Evolutionary conservation across 2,329 filamentous ascomycete species (phyloP), one percentile per base, ranked within the genome.

Genomic region (Neurospora sp.): DNA sequence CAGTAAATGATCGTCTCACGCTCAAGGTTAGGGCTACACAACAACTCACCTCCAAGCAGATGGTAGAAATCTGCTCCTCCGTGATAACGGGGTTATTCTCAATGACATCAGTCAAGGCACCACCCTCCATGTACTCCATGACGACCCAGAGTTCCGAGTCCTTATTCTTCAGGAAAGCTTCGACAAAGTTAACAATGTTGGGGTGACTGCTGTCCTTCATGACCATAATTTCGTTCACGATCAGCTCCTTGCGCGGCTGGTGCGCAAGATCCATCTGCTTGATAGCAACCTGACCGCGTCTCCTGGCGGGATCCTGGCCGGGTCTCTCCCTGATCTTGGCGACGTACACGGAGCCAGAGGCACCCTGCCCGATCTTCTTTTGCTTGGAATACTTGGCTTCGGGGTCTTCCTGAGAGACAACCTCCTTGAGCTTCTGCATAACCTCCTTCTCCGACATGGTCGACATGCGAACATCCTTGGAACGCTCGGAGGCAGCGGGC

Each of bases 71-170:
- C 80, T 99, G 96, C 78, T 97, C 93, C 80, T 99, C 96, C 5
- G 91, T 93, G 76, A 99, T 97, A 70, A 90, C 89, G 2, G 91
- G 88, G 81, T 98, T 99, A 83, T 98, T 97, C 81, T 99, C 96
- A 81, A 99, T 99, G 71, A 99, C 93, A 84, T 99, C 96, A 1
- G 96, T 99, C 80, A 99, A 83, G 72, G 96, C 92, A 82, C 96
- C 96, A 76, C 96, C 96, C 82, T 99, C 96, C 96, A 99, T 99
- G 77, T 94, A 99, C 83, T 99, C 96, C 96, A 99, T 97, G 68
- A 99, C 95, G 11, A 99, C 93, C 96, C 96, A 99, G n/a, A 99
- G 87, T 80, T 99, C 96, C 69, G 92, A 88, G 77, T 92, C 93
- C 80, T 96, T 95, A 80, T 97, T 97, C 77, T 96, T 92, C 78